Evolutionary conservation across 768 basidiomycete genomes (phyloP).

Genomic region (Leccinum sublutescens): DNA sequence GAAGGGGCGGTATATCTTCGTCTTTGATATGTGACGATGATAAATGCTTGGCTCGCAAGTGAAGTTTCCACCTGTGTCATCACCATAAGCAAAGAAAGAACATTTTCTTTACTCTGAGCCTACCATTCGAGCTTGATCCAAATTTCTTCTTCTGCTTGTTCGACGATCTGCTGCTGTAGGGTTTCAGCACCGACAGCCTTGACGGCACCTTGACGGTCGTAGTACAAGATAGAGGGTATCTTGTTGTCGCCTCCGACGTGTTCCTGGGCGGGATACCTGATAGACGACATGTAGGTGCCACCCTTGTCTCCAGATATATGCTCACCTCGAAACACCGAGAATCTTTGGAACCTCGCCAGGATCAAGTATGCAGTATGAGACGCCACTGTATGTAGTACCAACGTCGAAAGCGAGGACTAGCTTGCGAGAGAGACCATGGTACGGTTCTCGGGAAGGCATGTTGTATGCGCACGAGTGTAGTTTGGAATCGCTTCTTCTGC

Average conservation of each 20-base stretch:
- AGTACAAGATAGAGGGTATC: slow-evolving; percentile 49
- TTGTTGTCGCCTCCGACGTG: slow-evolving; percentile 45
- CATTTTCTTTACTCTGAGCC: neutral
- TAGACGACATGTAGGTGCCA: neutral
- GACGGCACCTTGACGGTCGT: slow-evolving; percentile 39
- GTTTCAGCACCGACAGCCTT: slow-evolving; percentile 47
- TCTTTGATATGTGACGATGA: slow-evolving; percentile 24
- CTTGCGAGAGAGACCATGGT: slow-evolving; percentile 34
- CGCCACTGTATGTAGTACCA: too few species aligned
- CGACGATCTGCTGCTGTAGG: slow-evolving; percentile 32
- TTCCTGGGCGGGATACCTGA: slow-evolving; percentile 48
- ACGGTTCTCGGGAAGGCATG: slow-evolving; percentile 33
- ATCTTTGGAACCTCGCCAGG: slow-evolving; percentile 35
- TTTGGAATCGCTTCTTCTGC: too few species aligned
- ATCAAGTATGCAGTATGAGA: slow-evolving; percentile 37
- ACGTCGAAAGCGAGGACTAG: too few species aligned
- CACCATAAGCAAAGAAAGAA: neutral
- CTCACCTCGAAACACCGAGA: slow-evolving; percentile 26
- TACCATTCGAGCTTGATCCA: slow-evolving; percentile 44
- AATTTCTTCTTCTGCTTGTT: slow-evolving; percentile 38
- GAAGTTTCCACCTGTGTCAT: slow-evolving; percentile 32
- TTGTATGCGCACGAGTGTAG: too few species aligned
- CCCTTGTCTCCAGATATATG: neutral
- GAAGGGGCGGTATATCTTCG: slow-evolving; percentile 26
- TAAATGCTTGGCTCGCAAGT: slow-evolving; percentile 33